phyloP scores from a whole-genome alignment of 2,329 filamentous ascomycete genomes.

The Neocucurbitaria cava region DNA sequence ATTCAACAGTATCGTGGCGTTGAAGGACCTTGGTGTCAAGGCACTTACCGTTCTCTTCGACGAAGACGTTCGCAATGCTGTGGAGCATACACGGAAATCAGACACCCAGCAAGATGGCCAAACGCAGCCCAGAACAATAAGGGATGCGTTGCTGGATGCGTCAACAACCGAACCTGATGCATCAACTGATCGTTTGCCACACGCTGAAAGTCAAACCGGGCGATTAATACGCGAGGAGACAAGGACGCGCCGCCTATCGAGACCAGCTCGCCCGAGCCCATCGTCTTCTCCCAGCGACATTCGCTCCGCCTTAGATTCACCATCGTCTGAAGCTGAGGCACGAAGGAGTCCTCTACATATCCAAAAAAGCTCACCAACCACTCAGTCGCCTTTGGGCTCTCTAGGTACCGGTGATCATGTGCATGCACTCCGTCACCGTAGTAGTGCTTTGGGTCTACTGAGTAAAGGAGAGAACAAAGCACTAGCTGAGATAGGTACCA shows the following conservation, averaged over 20 bases:
- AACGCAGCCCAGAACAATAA: slow-evolving; percentile 73
- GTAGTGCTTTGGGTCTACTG: slow-evolving; percentile 67
- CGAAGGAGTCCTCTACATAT: slow-evolving; percentile 44
- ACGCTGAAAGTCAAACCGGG: slow-evolving; percentile 50
- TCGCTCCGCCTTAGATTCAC: slow-evolving; percentile 27
- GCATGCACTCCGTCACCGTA: slow-evolving; percentile 54
- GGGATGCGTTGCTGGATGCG: slow-evolving; percentile 89
- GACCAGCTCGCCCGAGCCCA: slow-evolving; percentile 30
- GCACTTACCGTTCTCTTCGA: slow-evolving; percentile 94
- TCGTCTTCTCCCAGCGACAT: slow-evolving; percentile 22
- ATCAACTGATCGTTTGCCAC: slow-evolving; percentile 53
- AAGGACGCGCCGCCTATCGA: slow-evolving; percentile 23
- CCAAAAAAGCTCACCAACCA: slow-evolving; percentile 29
- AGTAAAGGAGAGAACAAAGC: slow-evolving; percentile 67
- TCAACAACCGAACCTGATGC: slow-evolving; percentile 84
- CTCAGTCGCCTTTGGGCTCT: slow-evolving; percentile 41
- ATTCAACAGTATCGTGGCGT: slow-evolving; percentile 73
- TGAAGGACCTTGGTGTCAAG: slow-evolving; percentile 78
- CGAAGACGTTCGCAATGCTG: slow-evolving; percentile 63
- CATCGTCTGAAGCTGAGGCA: slow-evolving; percentile 43
- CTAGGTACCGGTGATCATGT: slow-evolving; percentile 40
- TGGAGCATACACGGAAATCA: slow-evolving; percentile 44
- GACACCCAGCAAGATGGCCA: slow-evolving; percentile 44
- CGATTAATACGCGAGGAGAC: slow-evolving; percentile 39
- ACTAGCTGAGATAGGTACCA: slow-evolving; percentile 69